These are phyloP conservation scores for Mycena rebaudengoi DNA, from an alignment of 768 basidiomycete genomes.

Conservation along the genomic window DNA sequence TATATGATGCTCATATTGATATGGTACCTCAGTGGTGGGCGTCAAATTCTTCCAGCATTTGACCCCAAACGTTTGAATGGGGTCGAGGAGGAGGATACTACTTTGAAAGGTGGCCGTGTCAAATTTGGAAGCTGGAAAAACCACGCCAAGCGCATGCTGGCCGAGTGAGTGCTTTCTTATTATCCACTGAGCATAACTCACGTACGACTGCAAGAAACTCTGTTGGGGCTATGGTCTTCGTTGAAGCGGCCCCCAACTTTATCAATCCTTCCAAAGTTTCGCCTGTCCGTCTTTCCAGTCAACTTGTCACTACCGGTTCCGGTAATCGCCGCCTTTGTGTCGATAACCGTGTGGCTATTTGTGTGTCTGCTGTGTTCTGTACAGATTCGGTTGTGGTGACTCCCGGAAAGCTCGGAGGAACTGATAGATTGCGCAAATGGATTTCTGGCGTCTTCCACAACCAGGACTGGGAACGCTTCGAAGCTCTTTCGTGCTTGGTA, in stretches of 20 bases:
- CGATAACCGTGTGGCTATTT: background rate
- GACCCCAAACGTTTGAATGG: background rate
- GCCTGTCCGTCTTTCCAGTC: background rate
- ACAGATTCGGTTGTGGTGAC: background rate
- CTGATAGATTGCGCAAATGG: background rate
- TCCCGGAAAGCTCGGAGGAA: background rate
- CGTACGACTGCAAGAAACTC: background rate
- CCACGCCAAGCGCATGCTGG: background rate
- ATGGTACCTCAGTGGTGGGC: background rate
- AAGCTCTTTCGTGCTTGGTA: background rate
- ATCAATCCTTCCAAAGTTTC: background rate
- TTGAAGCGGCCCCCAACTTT: background rate
- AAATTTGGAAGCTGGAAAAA: background rate
- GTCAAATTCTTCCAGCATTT: background rate
- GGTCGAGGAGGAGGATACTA: no score
- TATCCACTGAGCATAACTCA: background rate
- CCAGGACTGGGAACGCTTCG: conserved; percentile 39
- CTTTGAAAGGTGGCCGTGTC: background rate
- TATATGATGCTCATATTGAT: background rate
- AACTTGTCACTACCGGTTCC: background rate
- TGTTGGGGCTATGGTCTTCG: background rate
- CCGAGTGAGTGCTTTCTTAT: background rate
- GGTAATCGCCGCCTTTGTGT: background rate
- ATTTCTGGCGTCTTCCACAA: background rate
- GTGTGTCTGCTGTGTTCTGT: background rate